Base-by-base conservation (phyloP, 352 stramenopile genomes). In the Phytophthora sp. region DNA sequence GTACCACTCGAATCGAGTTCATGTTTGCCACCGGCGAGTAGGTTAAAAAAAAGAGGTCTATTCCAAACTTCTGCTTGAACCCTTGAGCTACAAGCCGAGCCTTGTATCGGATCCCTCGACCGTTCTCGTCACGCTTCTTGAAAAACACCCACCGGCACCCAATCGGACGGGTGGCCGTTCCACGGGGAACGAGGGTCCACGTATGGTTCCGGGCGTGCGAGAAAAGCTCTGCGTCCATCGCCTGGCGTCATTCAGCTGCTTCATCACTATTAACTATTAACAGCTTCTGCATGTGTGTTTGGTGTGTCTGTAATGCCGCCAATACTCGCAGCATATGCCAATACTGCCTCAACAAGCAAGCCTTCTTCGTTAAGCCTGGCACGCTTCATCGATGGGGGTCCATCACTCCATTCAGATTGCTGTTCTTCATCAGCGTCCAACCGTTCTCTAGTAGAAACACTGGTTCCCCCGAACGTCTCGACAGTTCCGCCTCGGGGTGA, bases 111-210 rank as follows among this genome's bases (percentile, higher is more conserved):
- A 49, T 21, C 7, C 24, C 41, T 15, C 29, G 15, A 29, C 41
- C 41, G 18, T 23, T n/a, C n/a, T 49, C 18, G 20, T 49, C 29
- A 21, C 41, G 41, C 41, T 49, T 49, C 41, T 49, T 49, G 6
- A 21, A n/a, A 27, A 49, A n/a, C n/a, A 49, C 13, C 5, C 41
- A 49, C 2, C 18, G 20, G 2, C 41, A 49, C 20, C 20, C 41
- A 13, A 49, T 47, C n/a, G 39, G 11, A 12, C 20, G 18, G 11
- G 27, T 20, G 16, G 3, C 18, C 20, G 24, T 26, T 20, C 18
- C 27, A 8, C 27, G 24, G 7, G 39, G n/a, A 47, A 47, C n/a
- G 11, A 47, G 39, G 18, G 12, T n/a, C 39, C 39, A 47, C 27
- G 39, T 29, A n/a, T 20, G 5, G 13, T 26, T 47, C n/a, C n/a